Percentiles rank a stretch among this genome's conserved stretches.
phyloP scores from a whole-genome alignment of 2,329 filamentous ascomycete species.

The Pseudogymnoascus sp. region DNA sequence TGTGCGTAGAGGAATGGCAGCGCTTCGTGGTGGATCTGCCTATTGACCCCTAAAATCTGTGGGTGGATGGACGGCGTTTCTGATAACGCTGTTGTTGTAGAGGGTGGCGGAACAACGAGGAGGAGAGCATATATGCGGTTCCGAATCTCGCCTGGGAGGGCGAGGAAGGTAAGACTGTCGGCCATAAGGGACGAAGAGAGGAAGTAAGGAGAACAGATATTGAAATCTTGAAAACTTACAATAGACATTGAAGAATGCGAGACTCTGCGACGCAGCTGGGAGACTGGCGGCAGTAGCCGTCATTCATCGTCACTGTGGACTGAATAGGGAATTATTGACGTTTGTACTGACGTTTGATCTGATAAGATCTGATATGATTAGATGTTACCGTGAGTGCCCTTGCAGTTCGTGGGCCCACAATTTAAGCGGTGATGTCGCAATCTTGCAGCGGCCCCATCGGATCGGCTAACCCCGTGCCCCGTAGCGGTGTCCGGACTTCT shows the following conservation, averaged over 20 bases:
- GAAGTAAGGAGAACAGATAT: background rate
- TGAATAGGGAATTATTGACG: background rate
- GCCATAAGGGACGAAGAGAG: background rate
- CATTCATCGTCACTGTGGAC: slow-evolving; percentile 5
- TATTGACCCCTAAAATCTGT: slow-evolving; percentile 35
- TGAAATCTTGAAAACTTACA: background rate
- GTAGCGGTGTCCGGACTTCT: background rate
- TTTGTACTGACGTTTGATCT: background rate
- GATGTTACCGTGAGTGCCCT: background rate
- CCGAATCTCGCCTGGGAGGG: slow-evolving; percentile 51
- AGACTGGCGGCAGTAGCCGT: background rate
- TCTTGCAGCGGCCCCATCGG: background rate
- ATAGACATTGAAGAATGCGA: background rate
- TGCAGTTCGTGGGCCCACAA: background rate
- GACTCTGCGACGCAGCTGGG: background rate
- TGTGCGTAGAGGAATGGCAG: slow-evolving; percentile 39
- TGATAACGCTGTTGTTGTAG: slow-evolving; percentile 15
- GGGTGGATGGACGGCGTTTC: slow-evolving; percentile 29
- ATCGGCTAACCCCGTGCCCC: background rate
- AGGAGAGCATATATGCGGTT: slow-evolving; percentile 45
- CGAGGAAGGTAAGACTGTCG: slow-evolving; percentile 19
- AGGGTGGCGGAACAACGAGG: slow-evolving; percentile 22
- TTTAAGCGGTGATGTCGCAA: background rate
- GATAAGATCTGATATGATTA: background rate
- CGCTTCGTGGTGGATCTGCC: slow-evolving; percentile 34